Evolutionary conservation across 106 monocot species (phyloP), one percentile per base, ranked within the genome.

Genomic region (Vanilla planifolia): DNA sequence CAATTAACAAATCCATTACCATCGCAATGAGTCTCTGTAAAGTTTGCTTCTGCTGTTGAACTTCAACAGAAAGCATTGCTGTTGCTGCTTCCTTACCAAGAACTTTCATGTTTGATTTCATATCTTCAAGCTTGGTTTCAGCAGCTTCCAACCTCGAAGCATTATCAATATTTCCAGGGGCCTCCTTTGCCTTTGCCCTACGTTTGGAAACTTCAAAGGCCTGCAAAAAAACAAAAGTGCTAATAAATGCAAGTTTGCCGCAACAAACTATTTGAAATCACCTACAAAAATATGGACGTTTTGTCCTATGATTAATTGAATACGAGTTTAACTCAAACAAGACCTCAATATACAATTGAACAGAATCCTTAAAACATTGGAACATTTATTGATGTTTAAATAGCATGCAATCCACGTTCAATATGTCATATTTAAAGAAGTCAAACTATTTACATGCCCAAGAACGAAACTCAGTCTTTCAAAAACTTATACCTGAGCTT

Each of bases 181-280:
- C 43, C 64, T 96, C 95, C 73, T 86, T 86, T 51, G 69, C 73
- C 77, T 67, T 90, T 59, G 81, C 77, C 58, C 87, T 90, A 41
- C 90, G 77, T 58, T 79, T 96, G 71, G 80, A 81, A 46, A 96
- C 90, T 81, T 96, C 95, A 71, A 90, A 79, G 66, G 86, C 86
- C 95, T 96, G 48, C 9, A 40, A 26, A 5, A 29, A 26, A 44
- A 13, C 5, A 6, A 28, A 27, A 27, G 23, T 32, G 16, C 53
- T 15, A 33, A 32, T 55, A 16, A 53, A 55, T 32, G 53, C 50
- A 24, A 25, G 25, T 50, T 50, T 50, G 20, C 50, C 17, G 10
- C 21, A 47, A 22, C 22, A 17, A 40, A 47, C 20, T 50, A 25
- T 10, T 9, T 19, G 50, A 11, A 50, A 26, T 25, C 24, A n/a